Conservation (phyloP, 805 yeast genomes). For the Saturnispora serradocipensis region DNA sequence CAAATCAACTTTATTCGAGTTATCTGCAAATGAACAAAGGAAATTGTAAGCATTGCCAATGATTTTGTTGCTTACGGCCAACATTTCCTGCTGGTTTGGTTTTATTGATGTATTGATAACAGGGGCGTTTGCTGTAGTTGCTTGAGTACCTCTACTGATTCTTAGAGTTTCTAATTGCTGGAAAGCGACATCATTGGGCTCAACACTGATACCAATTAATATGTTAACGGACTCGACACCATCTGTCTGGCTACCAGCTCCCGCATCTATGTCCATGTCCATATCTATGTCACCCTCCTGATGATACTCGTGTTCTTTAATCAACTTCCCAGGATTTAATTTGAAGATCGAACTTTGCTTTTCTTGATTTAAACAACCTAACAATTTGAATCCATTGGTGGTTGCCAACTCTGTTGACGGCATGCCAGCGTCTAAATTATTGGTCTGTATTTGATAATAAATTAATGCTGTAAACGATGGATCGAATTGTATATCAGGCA, state of each 20-base stretch:
- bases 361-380: conserved; percentile 50
- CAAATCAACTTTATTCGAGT: conserved; percentile 73
- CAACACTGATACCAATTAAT: conserved; percentile 82
- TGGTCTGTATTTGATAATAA: conserved; percentile 71
- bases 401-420: conserved; percentile 3
- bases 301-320: conserved; percentile 11
- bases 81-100: conserved; percentile 26
- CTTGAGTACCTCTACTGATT: conserved; percentile 19
- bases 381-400: conserved; percentile 45
- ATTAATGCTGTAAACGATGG: conserved; percentile 71
- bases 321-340: conserved; percentile 39
- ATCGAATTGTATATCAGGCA: conserved; percentile 75
- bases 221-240: conserved; percentile 12
- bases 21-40: conserved; percentile 77
- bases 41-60: conserved; percentile 90
- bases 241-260: conserved; percentile 2
- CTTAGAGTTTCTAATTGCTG: conserved; percentile 34
- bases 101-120: conserved; percentile 8
- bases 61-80: conserved; percentile 72
- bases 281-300: conserved; percentile 40
- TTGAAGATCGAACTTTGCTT: conserved; percentile 93
- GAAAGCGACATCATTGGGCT: conserved; percentile 62
- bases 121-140: conserved; percentile 30
- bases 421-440: conserved; percentile 23
- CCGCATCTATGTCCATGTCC: conserved; percentile 33